Conservation (phyloP, 2,329 filamentous ascomycete species). For the Chaetomium globosum region DNA sequence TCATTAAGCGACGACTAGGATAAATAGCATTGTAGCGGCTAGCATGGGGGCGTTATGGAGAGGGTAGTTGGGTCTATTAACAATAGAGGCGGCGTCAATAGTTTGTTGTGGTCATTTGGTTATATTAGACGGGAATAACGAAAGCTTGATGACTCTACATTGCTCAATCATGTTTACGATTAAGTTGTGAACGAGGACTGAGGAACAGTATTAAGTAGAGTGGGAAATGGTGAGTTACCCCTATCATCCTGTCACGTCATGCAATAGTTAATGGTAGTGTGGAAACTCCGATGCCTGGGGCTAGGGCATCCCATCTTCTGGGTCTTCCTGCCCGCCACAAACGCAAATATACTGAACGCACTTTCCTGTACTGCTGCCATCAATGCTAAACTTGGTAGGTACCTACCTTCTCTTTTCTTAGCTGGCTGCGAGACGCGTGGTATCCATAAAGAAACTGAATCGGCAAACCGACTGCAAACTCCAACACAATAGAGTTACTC, state of each 20-base stretch:
- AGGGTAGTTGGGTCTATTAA: neutral
- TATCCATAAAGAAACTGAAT: neutral
- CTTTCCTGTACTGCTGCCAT: neutral
- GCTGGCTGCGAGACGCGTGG: no score
- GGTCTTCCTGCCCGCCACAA: neutral
- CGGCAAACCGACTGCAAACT: neutral
- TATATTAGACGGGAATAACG: neutral
- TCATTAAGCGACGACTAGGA: neutral
- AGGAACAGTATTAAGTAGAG: no score
- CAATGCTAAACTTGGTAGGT: neutral
- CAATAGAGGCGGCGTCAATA: neutral
- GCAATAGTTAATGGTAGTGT: neutral
- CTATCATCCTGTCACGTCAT: neutral
- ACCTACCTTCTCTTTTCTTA: neutral
- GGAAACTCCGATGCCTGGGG: no score
- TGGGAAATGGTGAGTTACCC: neutral
- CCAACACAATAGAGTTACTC: neutral
- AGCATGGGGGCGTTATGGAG: neutral
- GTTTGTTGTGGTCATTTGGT: neutral
- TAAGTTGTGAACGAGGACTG: no score
- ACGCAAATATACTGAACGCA: neutral
- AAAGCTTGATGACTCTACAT: no score
- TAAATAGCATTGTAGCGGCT: neutral
- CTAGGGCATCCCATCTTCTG: neutral
- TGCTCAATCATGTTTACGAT: no score